These are phyloP conservation scores for Pleoardoris graminearum DNA, from an alignment of 2,329 filamentous ascomycete genomes.

Conservation along the genomic window DNA sequence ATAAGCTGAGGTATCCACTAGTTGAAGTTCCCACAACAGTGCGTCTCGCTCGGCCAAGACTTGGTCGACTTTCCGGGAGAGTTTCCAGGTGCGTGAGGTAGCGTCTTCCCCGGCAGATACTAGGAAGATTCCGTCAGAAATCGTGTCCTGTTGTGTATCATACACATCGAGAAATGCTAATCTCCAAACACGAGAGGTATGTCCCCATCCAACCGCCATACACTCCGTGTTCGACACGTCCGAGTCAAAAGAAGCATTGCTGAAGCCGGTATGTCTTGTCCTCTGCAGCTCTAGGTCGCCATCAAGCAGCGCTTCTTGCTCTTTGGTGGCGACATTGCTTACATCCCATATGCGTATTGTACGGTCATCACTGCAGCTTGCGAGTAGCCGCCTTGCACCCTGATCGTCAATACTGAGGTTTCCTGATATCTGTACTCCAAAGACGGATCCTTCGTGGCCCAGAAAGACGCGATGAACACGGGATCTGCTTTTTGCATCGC, in stretches of 20 bases:
- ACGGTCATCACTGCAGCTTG: constrained; percentile 92
- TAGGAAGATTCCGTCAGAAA: constrained; percentile 52
- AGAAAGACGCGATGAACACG: constrained; percentile 61
- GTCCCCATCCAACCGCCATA: constrained; percentile 78
- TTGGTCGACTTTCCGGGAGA: constrained; percentile 13
- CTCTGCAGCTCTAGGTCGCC: constrained; percentile 30
- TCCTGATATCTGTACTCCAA: constrained; percentile 78
- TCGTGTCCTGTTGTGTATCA: constrained; percentile 3
- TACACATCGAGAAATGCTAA: constrained; percentile 64
- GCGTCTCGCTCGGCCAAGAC: neutral
- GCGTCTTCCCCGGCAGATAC: constrained; percentile 87
- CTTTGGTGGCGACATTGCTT: constrained; percentile 52
- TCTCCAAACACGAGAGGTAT: constrained; percentile 87
- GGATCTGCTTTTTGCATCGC: constrained; percentile 20
- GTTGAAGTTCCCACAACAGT: constrained; percentile 48
- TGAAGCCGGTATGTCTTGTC: constrained; percentile 51
- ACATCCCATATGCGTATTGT: constrained; percentile 90
- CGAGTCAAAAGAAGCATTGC: constrained; percentile 34
- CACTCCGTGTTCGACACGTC: constrained; percentile 36
- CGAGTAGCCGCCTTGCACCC: constrained; percentile 66
- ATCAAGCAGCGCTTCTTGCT: constrained; percentile 25
- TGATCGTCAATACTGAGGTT: constrained; percentile 21
- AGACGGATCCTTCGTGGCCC: constrained; percentile 89
- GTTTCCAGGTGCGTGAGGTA: constrained; percentile 71
- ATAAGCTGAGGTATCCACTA: constrained; percentile 61